phyloP scores from a whole-genome alignment of 2,329 filamentous ascomycete species.

The Scorias spongiosa region DNA sequence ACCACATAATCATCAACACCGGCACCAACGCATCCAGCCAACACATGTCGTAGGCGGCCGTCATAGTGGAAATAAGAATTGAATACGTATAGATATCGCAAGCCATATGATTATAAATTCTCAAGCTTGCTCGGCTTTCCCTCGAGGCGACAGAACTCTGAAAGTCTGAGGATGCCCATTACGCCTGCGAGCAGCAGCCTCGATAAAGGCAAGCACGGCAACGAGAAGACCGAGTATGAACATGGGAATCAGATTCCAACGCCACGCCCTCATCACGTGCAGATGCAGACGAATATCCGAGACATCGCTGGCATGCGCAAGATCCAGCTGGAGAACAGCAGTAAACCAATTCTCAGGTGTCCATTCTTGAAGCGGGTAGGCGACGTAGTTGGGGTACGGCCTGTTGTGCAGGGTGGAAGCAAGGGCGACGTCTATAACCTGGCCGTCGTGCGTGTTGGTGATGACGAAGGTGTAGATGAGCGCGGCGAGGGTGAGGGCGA shows the following conservation, averaged over 20 bases:
- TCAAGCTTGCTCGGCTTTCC: too few relatives aligned
- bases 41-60: too few relatives aligned
- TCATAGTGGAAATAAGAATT: too few relatives aligned
- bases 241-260: constrained; percentile 18
- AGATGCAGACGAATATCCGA: constrained; percentile 8
- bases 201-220: constrained; percentile 6
- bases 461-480: constrained; percentile 15
- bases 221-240: constrained; percentile 11
- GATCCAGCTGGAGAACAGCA: constrained; percentile 11
- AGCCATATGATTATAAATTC: too few relatives aligned
- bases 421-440: constrained; percentile 11
- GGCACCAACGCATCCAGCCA: too few relatives aligned
- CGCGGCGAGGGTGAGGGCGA: constrained; percentile 11
- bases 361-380: constrained; percentile 13
- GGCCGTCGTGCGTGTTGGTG: constrained; percentile 8
- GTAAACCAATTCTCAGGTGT: constrained; percentile 17
- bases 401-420: constrained; percentile 10
- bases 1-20: too few relatives aligned
- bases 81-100: too few relatives aligned
- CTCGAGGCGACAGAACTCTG: too few relatives aligned
- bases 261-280: constrained; percentile 14
- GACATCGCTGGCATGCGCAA: constrained; percentile 5
- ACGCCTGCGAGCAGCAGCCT: constrained; percentile 1
- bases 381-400: constrained; percentile 14
- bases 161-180: too few relatives aligned